A percentile compares a stretch with the other conserved stretches of the same genome.
These are phyloP conservation scores for Penicillium lagena DNA, from an alignment of 495 filamentous ascomycete species.

Conservation along the genomic window DNA sequence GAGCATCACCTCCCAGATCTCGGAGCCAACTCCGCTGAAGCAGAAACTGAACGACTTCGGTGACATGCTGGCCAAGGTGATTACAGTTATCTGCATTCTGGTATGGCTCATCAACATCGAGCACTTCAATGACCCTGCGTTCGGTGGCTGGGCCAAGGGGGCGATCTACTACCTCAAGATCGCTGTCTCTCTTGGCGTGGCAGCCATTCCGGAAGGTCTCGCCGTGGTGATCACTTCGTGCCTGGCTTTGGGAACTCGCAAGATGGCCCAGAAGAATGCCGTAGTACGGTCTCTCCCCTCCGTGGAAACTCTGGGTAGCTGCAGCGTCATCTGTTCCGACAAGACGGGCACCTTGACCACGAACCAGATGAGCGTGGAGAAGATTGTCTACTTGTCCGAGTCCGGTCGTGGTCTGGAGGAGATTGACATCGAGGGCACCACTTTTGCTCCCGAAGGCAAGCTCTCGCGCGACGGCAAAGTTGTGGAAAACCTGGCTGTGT, in stretches of 20 bases:
- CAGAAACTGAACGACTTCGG: conserved; percentile 99
- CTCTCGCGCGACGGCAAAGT: conserved; percentile 61
- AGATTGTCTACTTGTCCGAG: conserved; percentile 74
- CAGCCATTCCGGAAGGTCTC: conserved; percentile 94
- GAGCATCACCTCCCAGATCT: conserved; percentile 96
- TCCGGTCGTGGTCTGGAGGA: conserved; percentile 74
- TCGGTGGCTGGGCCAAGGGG: conserved; percentile 93
- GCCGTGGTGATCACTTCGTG: conserved; percentile 98
- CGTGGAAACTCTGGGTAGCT: conserved; percentile 96
- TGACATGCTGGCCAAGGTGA: conserved; percentile 94
- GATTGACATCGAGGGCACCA: conserved; percentile 87
- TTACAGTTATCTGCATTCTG: conserved; percentile 89
- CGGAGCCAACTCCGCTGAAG: conserved; percentile 93
- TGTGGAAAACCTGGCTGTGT: conserved; percentile 60
- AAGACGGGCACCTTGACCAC: conserved; percentile 98
- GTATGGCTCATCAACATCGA: conserved; percentile 99
- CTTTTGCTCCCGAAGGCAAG: conserved; percentile 77
- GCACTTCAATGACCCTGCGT: conserved; percentile 90
- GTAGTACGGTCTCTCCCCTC: conserved; percentile 94
- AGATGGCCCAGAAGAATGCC: conserved; percentile 98
- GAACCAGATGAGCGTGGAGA: conserved; percentile 98
- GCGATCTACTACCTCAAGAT: conserved; percentile 99
- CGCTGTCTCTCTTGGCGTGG: conserved; percentile 95
- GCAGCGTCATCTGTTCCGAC: conserved; percentile 99
- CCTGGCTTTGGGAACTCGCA: conserved; percentile 87